Evolutionary conservation across 2,329 filamentous ascomycete species (phyloP), one percentile per base, ranked within the genome.

Genomic region (Aspergillus hortae): DNA sequence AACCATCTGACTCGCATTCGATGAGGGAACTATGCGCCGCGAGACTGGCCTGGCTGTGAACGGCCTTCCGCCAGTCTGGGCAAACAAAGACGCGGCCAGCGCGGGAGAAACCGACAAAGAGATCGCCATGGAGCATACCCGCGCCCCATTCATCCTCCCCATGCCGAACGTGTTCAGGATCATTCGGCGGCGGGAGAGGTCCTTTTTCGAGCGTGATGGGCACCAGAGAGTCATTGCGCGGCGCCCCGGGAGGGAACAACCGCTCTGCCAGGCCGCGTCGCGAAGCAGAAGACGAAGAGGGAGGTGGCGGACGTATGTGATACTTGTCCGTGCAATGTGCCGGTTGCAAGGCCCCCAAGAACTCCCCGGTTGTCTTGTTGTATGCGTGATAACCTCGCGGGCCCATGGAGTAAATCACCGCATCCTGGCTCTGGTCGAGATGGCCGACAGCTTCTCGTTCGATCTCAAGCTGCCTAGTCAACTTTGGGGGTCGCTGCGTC

Each of bases 111-210:
- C 75, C 75, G 1, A 72, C 74, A 54, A 78, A 73, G 19, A 74
- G 57, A 17, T 72, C 58, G 1, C 70, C 73, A 35, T 67, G 53
- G 5, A 77, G 51, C 71, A 76, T 73, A 4, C 75, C 75, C 2
- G 76, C 74, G 15, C 76, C 76, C 75, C 75, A 78, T 56, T 77
- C 74, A 44, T 78, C 72, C 4, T 73, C 68, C 1, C 64, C 61
- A 30, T 68, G 55, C n/a, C 63, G 52, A 2, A 66, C 54, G 43
- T 66, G 61, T 2, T 59, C 56, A 12, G 58, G 53, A 10, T 65
- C 61, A 9, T 40, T 46, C 4, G 61, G 61, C 4, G 54, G 47
- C 14, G 61, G 57, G 4, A 67, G 61, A 6, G 63, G 62, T 3
- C 67, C 68, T n/a, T 56, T 55, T 1, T 41, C 32, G 2, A 71